Conservation (phyloP, 768 basidiomycete genomes). For the Mycena capillaripes region DNA sequence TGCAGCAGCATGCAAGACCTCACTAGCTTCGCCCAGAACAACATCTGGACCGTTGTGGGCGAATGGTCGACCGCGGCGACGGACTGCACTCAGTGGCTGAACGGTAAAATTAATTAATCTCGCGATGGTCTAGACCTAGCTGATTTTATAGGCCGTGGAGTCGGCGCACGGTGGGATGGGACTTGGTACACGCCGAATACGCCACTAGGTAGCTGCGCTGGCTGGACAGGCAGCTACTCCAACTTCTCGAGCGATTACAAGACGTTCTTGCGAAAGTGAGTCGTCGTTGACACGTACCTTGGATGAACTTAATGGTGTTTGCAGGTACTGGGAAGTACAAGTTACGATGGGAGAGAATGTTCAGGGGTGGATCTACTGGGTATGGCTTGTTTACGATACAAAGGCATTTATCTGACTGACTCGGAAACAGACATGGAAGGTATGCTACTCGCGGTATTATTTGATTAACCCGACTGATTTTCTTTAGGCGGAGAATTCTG, state of each 20-base stretch:
- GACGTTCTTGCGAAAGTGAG: conserved; percentile 71
- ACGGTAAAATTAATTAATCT: conserved; percentile 51
- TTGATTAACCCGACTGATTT: neutral
- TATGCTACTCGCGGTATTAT: conserved; percentile 40
- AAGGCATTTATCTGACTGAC: neutral
- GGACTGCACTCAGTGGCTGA: conserved; percentile 85
- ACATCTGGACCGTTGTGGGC: conserved; percentile 83
- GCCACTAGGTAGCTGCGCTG: conserved; percentile 70
- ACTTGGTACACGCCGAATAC: conserved; percentile 59
- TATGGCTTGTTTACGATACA: conserved; percentile 21
- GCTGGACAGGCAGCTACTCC: conserved; percentile 71
- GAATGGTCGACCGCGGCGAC: conserved; percentile 86
- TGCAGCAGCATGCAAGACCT: conserved; percentile 66
- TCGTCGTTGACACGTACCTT: conserved; percentile 17
- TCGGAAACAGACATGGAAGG: conserved; percentile 79
- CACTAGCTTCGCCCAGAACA: conserved; percentile 60
- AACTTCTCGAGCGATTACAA: conserved; percentile 76
- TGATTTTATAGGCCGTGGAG: conserved; percentile 59
- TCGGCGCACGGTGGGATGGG: conserved; percentile 80
- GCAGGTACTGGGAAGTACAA: conserved; percentile 86
- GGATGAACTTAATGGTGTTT: neutral
- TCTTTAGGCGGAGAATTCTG: conserved; percentile 19
- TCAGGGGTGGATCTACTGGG: conserved; percentile 82
- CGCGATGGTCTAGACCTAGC: neutral
- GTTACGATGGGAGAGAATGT: conserved; percentile 79